phyloP scores from a whole-genome alignment of 179 eudicot species.

The Corrigiola litoralis region DNA sequence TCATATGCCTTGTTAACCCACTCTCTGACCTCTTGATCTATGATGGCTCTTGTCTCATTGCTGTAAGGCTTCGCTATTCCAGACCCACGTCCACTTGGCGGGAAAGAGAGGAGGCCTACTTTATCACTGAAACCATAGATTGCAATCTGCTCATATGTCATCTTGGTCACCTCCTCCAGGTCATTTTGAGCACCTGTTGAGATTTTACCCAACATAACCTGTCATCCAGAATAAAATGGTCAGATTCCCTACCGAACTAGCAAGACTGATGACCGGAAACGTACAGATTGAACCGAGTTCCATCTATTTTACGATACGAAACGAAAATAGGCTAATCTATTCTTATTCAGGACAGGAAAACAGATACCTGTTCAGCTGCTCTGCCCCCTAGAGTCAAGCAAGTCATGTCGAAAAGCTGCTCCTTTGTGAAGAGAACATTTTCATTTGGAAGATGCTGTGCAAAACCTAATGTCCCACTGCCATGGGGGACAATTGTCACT shows the following conservation, averaged over 20 bases:
- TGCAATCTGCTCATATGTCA: slow-evolving; percentile 91
- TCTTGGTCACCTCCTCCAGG: slow-evolving; percentile 76
- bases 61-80: slow-evolving; percentile 39
- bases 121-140: slow-evolving; percentile 80
- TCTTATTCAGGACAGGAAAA: too few relatives aligned
- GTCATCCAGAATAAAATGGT: not conserved
- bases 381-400: slow-evolving; percentile 88
- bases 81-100: slow-evolving; percentile 62
- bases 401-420: slow-evolving; percentile 74
- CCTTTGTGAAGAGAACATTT: slow-evolving; percentile 73
- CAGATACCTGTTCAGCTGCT: slow-evolving; percentile 85
- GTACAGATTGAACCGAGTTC: too few relatives aligned
- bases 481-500: slow-evolving; percentile 92
- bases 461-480: slow-evolving; percentile 72
- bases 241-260: too few relatives aligned
- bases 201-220: slow-evolving; percentile 77
- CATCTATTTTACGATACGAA: too few relatives aligned
- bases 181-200: slow-evolving; percentile 89
- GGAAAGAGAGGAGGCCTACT: slow-evolving; percentile 85
- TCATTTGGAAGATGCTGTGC: slow-evolving; percentile 79
- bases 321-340: too few relatives aligned
- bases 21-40: slow-evolving; percentile 73
- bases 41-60: slow-evolving; percentile 38
- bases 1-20: slow-evolving; percentile 57
- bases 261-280: too few relatives aligned